Evolutionary conservation across 108 stramenopile genomes (phyloP).

Genomic region (Aurantiochytrium sp.): DNA sequence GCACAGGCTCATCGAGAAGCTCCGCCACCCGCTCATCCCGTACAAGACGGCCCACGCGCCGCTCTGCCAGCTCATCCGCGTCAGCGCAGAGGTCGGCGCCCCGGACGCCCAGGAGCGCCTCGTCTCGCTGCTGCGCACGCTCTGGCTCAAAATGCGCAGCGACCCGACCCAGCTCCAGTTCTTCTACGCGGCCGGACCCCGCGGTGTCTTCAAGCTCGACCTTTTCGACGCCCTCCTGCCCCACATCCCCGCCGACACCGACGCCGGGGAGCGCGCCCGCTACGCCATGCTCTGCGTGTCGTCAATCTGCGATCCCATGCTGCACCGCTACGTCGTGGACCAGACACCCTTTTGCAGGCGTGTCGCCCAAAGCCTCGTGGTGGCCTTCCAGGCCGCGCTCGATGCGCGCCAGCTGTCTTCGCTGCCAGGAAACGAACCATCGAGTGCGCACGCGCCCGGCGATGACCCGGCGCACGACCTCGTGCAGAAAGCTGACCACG

Average conservation of each 20-base stretch:
- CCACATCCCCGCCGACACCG: background rate
- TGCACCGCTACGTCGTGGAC: background rate
- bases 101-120: background rate
- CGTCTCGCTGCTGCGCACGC: background rate
- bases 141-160: background rate
- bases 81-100: conserved; percentile 10
- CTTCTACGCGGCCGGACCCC: background rate
- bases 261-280: background rate
- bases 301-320: background rate
- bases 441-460: too few relatives aligned
- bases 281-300: conserved; percentile 21
- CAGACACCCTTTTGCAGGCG: background rate
- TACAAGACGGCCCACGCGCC: background rate
- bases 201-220: background rate
- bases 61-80: conserved; percentile 26
- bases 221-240: background rate
- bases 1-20: background rate
- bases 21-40: background rate
- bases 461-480: background rate
- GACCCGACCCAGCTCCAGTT: conserved; percentile 12
- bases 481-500: background rate
- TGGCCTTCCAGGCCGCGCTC: background rate
- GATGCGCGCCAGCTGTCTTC: too few relatives aligned
- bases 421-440: too few relatives aligned
- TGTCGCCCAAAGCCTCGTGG: background rate